Conservation (phyloP, 176 grass and related monocot species). For the Musa acuminata region DNA sequence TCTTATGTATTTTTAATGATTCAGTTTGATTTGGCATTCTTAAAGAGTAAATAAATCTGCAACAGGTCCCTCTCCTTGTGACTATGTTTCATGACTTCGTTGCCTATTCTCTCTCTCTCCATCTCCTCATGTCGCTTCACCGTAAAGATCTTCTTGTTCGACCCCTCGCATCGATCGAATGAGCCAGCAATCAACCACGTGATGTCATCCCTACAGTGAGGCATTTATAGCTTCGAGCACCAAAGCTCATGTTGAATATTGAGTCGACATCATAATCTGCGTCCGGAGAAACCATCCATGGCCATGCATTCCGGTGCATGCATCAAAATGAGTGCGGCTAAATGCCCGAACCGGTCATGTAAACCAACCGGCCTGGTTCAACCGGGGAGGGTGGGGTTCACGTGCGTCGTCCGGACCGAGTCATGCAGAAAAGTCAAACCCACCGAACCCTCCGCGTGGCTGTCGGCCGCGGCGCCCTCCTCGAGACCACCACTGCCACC, state of each 20-base stretch:
- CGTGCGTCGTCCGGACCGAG: neutral
- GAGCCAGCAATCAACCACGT: neutral
- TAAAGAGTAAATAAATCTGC: too few species aligned
- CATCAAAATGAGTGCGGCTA: too few species aligned
- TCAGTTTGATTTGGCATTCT: neutral
- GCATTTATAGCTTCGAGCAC: too few species aligned
- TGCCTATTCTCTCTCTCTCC: neutral
- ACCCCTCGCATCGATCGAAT: neutral
- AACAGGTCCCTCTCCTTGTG: neutral
- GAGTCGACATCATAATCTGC: too few species aligned
- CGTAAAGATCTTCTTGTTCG: neutral
- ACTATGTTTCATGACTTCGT: neutral
- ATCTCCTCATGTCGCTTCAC: neutral
- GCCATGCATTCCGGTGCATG: too few species aligned
- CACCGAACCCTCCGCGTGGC: neutral
- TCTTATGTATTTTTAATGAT: neutral
- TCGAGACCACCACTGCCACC: neutral
- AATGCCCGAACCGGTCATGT: too few species aligned
- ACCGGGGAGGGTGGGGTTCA: too few species aligned
- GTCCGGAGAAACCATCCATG: too few species aligned
- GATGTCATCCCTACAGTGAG: neutral
- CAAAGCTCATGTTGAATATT: too few species aligned
- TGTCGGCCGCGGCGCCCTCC: neutral
- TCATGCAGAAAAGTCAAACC: neutral
- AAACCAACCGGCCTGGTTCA: too few species aligned